Conservation (phyloP, 257 asterid genomes). For the Nicotiana attenuata region DNA sequence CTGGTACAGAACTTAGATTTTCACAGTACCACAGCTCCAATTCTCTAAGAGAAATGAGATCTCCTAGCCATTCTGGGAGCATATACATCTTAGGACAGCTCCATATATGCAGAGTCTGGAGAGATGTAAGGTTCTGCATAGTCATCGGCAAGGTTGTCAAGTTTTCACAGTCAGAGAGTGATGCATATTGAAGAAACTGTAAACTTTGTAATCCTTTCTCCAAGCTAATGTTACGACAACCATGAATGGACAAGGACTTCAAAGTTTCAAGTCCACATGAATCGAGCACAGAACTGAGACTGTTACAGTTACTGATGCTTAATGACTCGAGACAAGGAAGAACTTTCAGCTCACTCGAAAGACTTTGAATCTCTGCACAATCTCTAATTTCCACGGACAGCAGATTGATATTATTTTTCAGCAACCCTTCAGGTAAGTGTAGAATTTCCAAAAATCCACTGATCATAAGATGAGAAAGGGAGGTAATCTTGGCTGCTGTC, state of each 20-base stretch:
- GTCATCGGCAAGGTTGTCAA: conserved; percentile 7
- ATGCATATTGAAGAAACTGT: conserved; percentile 7
- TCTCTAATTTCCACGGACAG: conserved; percentile 7
- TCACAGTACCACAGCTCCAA: conserved; percentile 13
- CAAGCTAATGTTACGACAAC: not conserved
- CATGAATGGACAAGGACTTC: conserved; percentile 14
- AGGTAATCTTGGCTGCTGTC: conserved; percentile 1
- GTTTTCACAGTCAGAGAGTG: conserved; percentile 9
- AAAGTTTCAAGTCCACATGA: conserved; percentile 6
- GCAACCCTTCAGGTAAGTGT: conserved; percentile 9
- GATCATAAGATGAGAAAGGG: conserved; percentile 14
- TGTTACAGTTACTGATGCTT: conserved; percentile 10
- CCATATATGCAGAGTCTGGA: conserved; percentile 12
- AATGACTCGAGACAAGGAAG: conserved; percentile 9
- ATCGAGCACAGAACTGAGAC: conserved; percentile 2
- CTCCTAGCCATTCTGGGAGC: conserved; percentile 13
- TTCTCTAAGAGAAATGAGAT: conserved; percentile 14
- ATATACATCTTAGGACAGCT: conserved; percentile 9
- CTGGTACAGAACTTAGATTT: conserved; percentile 7
- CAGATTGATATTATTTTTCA: conserved; percentile 5
- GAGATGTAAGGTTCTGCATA: conserved; percentile 3
- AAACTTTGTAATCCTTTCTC: conserved; percentile 4
- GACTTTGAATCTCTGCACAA: conserved; percentile 1
- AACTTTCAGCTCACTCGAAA: conserved; percentile 7
- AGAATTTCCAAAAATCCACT: conserved; percentile 6